Percentiles rank a stretch among this genome's conserved stretches.
These are phyloP conservation scores for Lagenidium sp. DNA, from an alignment of 352 stramenopile genomes.

Conservation along the genomic window DNA sequence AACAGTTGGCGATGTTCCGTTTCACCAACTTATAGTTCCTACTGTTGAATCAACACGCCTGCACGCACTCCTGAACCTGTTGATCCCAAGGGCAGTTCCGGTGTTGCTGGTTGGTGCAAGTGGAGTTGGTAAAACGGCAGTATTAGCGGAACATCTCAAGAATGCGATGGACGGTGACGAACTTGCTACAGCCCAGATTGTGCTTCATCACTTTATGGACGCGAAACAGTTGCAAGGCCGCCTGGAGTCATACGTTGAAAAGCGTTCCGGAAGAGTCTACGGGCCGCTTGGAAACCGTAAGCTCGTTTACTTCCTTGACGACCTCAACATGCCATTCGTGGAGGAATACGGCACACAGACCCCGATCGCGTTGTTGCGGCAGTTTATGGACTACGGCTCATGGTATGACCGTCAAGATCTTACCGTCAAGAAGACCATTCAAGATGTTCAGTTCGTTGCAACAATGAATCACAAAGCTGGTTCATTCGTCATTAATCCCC, in stretches of 20 bases:
- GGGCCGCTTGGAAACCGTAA: slow-evolving; percentile 70
- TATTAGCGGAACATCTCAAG: slow-evolving; percentile 63
- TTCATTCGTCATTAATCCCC: slow-evolving; percentile 81
- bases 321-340: slow-evolving; percentile 85
- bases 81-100: slow-evolving; percentile 33
- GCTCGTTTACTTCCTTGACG: slow-evolving; percentile 87
- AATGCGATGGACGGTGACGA: slow-evolving; percentile 37
- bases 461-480: slow-evolving; percentile 91
- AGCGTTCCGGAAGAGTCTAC: slow-evolving; percentile 79
- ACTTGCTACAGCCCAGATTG: slow-evolving; percentile 44
- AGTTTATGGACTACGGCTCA: slow-evolving; percentile 88
- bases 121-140: slow-evolving; percentile 79
- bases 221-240: slow-evolving; percentile 62
- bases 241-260: slow-evolving; percentile 80
- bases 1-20: slow-evolving; percentile 28
- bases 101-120: slow-evolving; percentile 76
- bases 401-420: slow-evolving; percentile 90
- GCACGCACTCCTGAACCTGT: slow-evolving; percentile 47
- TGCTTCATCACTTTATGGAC: slow-evolving; percentile 87
- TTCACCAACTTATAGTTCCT: slow-evolving; percentile 61
- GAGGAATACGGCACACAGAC: slow-evolving; percentile 89
- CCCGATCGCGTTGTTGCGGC: slow-evolving; percentile 77
- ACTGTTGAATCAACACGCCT: slow-evolving; percentile 71
- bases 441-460: slow-evolving; percentile 82
- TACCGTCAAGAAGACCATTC: slow-evolving; percentile 78